Conservation (phyloP, 1,284 basidiomycete genomes). For the Trichosporon coremiiforme region DNA sequence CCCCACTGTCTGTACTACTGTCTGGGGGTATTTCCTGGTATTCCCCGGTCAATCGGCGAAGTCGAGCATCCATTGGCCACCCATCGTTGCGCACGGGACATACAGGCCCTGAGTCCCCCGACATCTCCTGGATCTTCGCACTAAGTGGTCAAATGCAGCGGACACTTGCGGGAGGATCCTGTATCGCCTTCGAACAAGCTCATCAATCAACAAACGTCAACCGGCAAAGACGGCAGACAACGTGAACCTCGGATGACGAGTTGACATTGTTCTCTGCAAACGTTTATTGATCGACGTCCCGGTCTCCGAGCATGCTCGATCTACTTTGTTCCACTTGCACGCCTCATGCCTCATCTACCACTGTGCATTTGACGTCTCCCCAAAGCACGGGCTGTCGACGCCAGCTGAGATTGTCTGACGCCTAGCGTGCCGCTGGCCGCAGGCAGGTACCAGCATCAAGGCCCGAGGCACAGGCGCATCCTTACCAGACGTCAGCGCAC, state of each 20-base stretch:
- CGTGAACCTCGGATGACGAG: no score
- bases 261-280: no score
- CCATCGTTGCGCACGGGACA: background rate
- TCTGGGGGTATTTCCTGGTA: background rate
- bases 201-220: no score
- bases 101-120: background rate
- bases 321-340: background rate
- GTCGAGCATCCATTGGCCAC: background rate
- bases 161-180: background rate
- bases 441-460: background rate
- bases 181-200: background rate
- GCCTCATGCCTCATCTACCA: background rate
- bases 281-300: background rate
- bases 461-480: background rate
- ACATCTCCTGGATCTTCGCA: background rate
- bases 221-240: background rate
- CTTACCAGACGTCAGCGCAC: background rate
- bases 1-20: background rate
- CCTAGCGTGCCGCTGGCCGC: background rate
- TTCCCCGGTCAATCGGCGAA: background rate
- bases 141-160: slow-evolving; percentile 1
- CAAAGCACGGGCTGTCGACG: background rate
- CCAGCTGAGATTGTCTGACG: background rate
- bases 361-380: background rate
- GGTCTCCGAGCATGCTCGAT: background rate